These are phyloP conservation scores for Vanilla planifolia DNA, from an alignment of 106 monocot species.

Conservation along the genomic window DNA sequence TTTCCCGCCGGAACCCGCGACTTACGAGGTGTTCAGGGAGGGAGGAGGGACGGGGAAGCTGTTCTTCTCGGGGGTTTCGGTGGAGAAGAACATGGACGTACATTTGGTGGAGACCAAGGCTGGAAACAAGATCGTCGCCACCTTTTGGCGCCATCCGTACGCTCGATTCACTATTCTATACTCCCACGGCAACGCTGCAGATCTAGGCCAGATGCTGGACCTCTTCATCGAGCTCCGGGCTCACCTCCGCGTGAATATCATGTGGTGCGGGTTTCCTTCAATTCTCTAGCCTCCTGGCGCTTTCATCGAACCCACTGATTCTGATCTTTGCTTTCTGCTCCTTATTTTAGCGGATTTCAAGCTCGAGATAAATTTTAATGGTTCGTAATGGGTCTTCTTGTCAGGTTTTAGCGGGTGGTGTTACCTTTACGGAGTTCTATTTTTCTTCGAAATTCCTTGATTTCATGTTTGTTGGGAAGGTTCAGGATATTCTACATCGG, in stretches of 20 bases:
- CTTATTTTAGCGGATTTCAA: no score
- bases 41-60: constrained; percentile 40
- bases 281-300: not conserved
- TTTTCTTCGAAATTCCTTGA: no score
- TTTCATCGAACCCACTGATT: no score
- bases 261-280: constrained; percentile 44
- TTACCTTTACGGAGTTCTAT: no score
- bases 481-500: no score
- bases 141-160: constrained; percentile 71
- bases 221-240: constrained; percentile 81
- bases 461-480: no score
- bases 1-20: constrained; percentile 92
- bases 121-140: constrained; percentile 71
- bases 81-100: constrained; percentile 59
- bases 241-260: constrained; percentile 89
- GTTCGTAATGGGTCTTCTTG: no score
- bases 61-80: constrained; percentile 36
- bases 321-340: no score
- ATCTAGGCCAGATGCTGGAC: constrained; percentile 93
- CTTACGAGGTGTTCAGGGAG: constrained; percentile 72
- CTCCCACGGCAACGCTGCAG: constrained; percentile 98
- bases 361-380: no score
- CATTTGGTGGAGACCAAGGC: constrained; percentile 48
- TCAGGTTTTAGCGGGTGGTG: no score
- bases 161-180: constrained; percentile 79